These are phyloP conservation scores for Euphorbia lathyris DNA, from an alignment of 345 rosid species.

Conservation along the genomic window DNA sequence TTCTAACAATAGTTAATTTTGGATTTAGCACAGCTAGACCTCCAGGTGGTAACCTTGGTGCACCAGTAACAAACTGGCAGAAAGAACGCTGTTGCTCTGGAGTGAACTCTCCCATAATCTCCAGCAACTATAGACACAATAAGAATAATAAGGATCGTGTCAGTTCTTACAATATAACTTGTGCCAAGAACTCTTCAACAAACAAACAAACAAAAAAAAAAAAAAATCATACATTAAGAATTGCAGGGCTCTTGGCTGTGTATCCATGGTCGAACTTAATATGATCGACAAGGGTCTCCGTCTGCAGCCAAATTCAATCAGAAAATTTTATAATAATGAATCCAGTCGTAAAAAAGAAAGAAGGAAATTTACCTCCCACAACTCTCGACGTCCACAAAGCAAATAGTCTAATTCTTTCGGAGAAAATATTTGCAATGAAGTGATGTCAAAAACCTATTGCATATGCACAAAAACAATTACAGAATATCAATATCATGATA, in stretches of 20 bases:
- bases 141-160: neutral
- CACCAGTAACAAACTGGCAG: conserved; percentile 99
- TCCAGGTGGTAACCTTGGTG: conserved; percentile 99
- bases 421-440: conserved; percentile 88
- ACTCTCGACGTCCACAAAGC: conserved; percentile 94
- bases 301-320: conserved; percentile 43
- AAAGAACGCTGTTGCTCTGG: conserved; percentile 96
- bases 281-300: conserved; percentile 84
- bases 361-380: conserved; percentile 76
- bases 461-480: conserved; percentile 5
- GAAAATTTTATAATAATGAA: neutral
- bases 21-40: conserved; percentile 95
- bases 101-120: conserved; percentile 96
- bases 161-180: too few species aligned
- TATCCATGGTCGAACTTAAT: conserved; percentile 98
- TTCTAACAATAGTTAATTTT: conserved; percentile 92
- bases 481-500: neutral
- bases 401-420: conserved; percentile 86
- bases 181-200: neutral
- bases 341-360: neutral
- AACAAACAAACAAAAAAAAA: too few species aligned
- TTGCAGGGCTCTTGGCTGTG: conserved; percentile 93
- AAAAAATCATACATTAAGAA: conserved; percentile 55
- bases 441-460: conserved; percentile 83
- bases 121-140: conserved; percentile 56